Evolutionary conservation across 345 rosid species (phyloP), one percentile per base, ranked within the genome.

Genomic region (Schrenkiella parvula): DNA sequence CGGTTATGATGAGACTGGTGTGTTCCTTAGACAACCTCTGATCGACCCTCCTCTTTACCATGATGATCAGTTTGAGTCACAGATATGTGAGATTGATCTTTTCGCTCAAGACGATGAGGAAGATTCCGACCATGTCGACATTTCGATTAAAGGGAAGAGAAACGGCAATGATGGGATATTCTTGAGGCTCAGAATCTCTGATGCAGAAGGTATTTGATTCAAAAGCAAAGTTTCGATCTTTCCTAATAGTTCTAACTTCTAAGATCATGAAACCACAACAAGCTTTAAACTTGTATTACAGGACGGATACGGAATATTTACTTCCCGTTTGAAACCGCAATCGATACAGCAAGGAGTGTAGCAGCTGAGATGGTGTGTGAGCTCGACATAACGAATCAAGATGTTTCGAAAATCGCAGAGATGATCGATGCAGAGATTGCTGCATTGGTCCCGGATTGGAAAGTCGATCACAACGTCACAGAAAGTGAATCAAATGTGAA

Each of bases 281-380:
- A 29, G 14, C 22, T 51, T 58, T 59, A 3, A 32, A 65, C 34
- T 12, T 28, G 17, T 18, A 5, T 4, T 79, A 63, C 88, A 95
- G 97, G 96, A 11, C 74, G 84, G 32, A 54, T 92, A 42, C 80
- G 93, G 37, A 92, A 92, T 81, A 95, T 95, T 62, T 90, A 92
- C 83, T 95, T 95, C 81, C 88, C 91, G 0, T 95, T 92, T 71
- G 93, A 95, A 47, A 70, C 86, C 18, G 83, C 78, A 59, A 80
- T 44, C 0, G 99, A 95, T 68, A 89, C 93, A 1, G 97, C 93
- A 4, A 44, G 82, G 57, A 88, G 85, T 59, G 97, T 95, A 28
- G 98, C 93, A 6, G 53, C 83, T 4, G 99, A 95, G 84, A 92
- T 95, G 99, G 83, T 95, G n/a, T 77, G 85, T 1, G 99, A 95